Conservation (phyloP, 352 stramenopile species). For the Phytophthora pinifolia region DNA sequence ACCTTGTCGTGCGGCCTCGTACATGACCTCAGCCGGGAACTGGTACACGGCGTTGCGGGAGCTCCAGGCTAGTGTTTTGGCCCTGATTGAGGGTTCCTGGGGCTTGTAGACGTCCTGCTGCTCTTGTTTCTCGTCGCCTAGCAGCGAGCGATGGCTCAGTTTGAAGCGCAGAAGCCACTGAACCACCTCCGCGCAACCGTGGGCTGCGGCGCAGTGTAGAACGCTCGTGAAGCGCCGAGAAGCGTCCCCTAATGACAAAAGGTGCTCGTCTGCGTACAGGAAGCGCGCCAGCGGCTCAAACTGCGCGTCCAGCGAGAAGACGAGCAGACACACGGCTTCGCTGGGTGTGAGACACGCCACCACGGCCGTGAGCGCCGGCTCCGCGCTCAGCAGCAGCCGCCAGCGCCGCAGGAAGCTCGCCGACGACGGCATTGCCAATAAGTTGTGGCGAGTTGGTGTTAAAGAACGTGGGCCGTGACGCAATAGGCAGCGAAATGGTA, state of each 20-base stretch:
- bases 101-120: not conserved
- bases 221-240: slow-evolving; percentile 30
- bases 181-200: slow-evolving; percentile 30
- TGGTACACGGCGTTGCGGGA: slow-evolving; percentile 33
- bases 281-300: slow-evolving; percentile 26
- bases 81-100: not conserved
- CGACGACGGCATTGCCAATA: slow-evolving; percentile 2
- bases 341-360: slow-evolving; percentile 26
- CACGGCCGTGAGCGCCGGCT: slow-evolving; percentile 23
- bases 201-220: slow-evolving; percentile 36
- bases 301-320: slow-evolving; percentile 35
- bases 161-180: slow-evolving; percentile 38
- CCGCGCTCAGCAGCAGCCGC: slow-evolving; percentile 20
- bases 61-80: slow-evolving; percentile 30
- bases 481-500: not conserved
- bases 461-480: not conserved
- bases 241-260: slow-evolving; percentile 33
- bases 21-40: slow-evolving; percentile 41
- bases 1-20: slow-evolving; percentile 39
- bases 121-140: slow-evolving; percentile 7
- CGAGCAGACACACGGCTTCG: slow-evolving; percentile 35
- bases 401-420: slow-evolving; percentile 18
- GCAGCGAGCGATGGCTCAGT: slow-evolving; percentile 18
- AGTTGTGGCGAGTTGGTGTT: not conserved
- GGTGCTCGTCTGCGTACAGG: slow-evolving; percentile 29